Percentiles rank a stretch among this genome's conserved stretches.
phyloP scores from a whole-genome alignment of 1,139 yeast genomes.

The Blastobotrys indianensis region DNA sequence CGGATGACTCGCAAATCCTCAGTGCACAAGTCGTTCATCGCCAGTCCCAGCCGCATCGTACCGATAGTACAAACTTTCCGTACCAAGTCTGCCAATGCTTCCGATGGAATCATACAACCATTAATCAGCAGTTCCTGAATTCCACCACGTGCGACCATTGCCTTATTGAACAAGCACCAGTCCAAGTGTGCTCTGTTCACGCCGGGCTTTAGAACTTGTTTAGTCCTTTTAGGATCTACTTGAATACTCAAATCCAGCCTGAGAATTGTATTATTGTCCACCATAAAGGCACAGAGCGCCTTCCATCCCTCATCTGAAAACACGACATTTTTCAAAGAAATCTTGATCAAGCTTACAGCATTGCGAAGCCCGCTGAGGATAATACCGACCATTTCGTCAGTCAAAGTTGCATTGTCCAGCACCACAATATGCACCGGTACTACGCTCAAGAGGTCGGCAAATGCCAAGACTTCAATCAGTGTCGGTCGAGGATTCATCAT shows the following conservation, averaged over 20 bases:
- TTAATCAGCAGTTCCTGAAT: slow-evolving; percentile 77
- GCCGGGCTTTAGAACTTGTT: slow-evolving; percentile 20
- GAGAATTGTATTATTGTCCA: slow-evolving; percentile 50
- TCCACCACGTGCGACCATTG: slow-evolving; percentile 58
- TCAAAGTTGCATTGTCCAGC: slow-evolving; percentile 76
- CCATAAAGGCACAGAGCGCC: slow-evolving; percentile 63
- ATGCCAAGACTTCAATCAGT: slow-evolving; percentile 78
- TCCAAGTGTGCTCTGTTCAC: slow-evolving; percentile 58
- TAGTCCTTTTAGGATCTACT: slow-evolving; percentile 12
- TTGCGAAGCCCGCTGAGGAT: slow-evolving; percentile 56
- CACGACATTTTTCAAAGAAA: slow-evolving; percentile 73
- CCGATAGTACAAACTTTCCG: slow-evolving; percentile 44
- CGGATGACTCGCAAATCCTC: slow-evolving; percentile 53
- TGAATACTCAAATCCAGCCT: slow-evolving; percentile 55
- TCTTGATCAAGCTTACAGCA: slow-evolving; percentile 56
- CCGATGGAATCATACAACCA: slow-evolving; percentile 63
- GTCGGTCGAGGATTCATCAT: slow-evolving; percentile 89
- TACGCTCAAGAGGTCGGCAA: slow-evolving; percentile 79
- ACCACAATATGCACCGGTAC: slow-evolving; percentile 74
- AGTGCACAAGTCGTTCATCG: slow-evolving; percentile 57
- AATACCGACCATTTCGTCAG: slow-evolving; percentile 73
- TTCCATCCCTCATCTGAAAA: slow-evolving; percentile 70
- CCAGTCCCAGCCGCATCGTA: slow-evolving; percentile 72
- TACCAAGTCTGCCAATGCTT: slow-evolving; percentile 43
- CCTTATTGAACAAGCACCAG: slow-evolving; percentile 64